Conservation (phyloP, 805 yeast species). For the Saccharomyces cerevisiae region DNA sequence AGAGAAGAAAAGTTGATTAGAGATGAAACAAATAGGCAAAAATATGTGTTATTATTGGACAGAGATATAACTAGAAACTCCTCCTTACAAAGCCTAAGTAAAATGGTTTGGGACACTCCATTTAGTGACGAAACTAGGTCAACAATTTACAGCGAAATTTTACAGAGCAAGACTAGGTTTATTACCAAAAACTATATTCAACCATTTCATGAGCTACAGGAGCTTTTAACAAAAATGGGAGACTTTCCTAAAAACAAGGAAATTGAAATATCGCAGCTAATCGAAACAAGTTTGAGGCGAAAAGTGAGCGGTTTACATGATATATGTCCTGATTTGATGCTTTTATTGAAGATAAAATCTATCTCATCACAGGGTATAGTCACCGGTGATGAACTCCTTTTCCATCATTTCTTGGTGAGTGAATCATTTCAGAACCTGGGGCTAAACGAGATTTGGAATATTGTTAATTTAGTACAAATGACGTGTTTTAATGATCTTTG, state of each 20-base stretch:
- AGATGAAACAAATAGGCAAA: slow-evolving; percentile 17
- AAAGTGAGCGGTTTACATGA: slow-evolving; percentile 11
- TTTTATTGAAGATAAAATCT: slow-evolving; percentile 30
- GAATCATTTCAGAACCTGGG: slow-evolving; percentile 10
- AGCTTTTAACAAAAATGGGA: slow-evolving; percentile 23
- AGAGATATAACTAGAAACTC: slow-evolving; percentile 21
- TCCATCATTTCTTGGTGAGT: slow-evolving; percentile 26
- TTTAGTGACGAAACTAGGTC: slow-evolving; percentile 18
- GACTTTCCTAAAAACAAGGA: slow-evolving; percentile 27
- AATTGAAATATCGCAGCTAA: slow-evolving; percentile 22
- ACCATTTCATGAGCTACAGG: slow-evolving; percentile 32
- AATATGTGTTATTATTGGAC: slow-evolving; percentile 16
- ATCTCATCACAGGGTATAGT: slow-evolving; percentile 32
- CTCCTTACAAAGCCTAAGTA: slow-evolving; percentile 14
- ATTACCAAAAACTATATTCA: slow-evolving; percentile 28
- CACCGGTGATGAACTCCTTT: slow-evolving; percentile 30
- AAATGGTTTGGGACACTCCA: slow-evolving; percentile 28
- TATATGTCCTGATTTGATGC: slow-evolving; percentile 19
- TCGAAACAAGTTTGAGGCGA: slow-evolving; percentile 13
- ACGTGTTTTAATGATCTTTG: slow-evolving; percentile 27
- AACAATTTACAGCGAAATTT: slow-evolving; percentile 16
- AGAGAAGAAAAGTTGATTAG: slow-evolving; percentile 11
- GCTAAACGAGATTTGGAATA: slow-evolving; percentile 25
- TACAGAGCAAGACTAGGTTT: slow-evolving; percentile 20
- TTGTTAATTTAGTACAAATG: slow-evolving; percentile 26